Conservation (phyloP, 352 stramenopile species). For the Phytophthora citrophthora region DNA sequence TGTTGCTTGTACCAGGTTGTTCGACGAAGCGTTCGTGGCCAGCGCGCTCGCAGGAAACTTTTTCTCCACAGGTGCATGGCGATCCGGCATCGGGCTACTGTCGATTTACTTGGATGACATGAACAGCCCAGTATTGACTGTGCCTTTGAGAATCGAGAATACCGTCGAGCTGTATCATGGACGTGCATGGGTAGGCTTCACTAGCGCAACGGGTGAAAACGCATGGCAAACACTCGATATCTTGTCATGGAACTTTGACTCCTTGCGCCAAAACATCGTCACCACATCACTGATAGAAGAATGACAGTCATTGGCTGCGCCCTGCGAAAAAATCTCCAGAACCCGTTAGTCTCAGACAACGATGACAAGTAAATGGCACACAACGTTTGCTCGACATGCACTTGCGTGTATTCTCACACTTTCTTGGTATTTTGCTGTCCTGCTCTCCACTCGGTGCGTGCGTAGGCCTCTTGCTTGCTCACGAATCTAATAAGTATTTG, state of each 20-base stretch:
- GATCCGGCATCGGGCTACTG: constrained; percentile 76
- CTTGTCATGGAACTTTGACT: constrained; percentile 82
- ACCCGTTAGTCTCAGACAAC: constrained; percentile 8
- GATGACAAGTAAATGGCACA: constrained; percentile 26
- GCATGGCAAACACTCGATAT: constrained; percentile 92
- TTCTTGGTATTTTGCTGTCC: constrained; percentile 46
- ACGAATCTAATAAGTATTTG: constrained; percentile 65
- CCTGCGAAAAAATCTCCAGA: background rate
- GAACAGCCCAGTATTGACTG: constrained; percentile 74
- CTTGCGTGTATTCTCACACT: constrained; percentile 45
- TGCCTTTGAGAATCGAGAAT: constrained; percentile 87
- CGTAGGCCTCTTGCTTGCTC: constrained; percentile 49
- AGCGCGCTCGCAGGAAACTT: constrained; percentile 71
- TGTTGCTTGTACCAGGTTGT: constrained; percentile 43
- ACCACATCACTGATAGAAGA: constrained; percentile 16
- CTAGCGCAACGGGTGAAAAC: constrained; percentile 79
- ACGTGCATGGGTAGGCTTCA: constrained; percentile 93
- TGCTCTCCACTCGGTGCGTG: constrained; percentile 41
- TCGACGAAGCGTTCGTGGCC: constrained; percentile 60
- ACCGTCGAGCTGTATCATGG: constrained; percentile 84
- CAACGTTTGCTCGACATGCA: constrained; percentile 38
- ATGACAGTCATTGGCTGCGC: constrained; percentile 1
- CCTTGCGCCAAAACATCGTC: constrained; percentile 48
- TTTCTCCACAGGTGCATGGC: constrained; percentile 64
- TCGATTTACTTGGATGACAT: constrained; percentile 90